Evolutionary conservation across 2,329 filamentous ascomycete species (phyloP).

Genomic region (Penicillium rolfsii): DNA sequence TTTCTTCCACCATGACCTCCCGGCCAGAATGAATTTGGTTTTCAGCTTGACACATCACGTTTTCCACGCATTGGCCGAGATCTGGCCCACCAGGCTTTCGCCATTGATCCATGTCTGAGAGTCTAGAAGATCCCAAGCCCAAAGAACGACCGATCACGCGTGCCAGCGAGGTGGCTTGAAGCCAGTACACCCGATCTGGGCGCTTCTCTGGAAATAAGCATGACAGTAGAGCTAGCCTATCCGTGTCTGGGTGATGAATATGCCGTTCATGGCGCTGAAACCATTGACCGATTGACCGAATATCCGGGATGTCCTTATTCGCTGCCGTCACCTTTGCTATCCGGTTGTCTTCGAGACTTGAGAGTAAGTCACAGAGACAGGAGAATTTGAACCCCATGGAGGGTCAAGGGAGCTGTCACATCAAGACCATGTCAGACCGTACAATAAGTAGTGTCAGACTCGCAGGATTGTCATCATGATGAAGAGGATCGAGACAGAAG

Average conservation of each 20-base stretch:
- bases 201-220: conserved; percentile 75
- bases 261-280: conserved; percentile 64
- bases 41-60: conserved; percentile 64
- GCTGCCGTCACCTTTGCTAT: conserved; percentile 38
- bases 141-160: conserved; percentile 70
- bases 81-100: conserved; percentile 64
- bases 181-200: conserved; percentile 75
- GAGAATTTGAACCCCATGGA: conserved; percentile 60
- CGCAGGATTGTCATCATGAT: neutral
- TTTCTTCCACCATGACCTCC: conserved; percentile 69
- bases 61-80: conserved; percentile 71
- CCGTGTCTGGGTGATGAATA: conserved; percentile 61
- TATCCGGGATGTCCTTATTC: conserved; percentile 38
- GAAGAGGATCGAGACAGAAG: neutral
- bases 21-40: conserved; percentile 41
- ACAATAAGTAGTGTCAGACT: neutral
- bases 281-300: conserved; percentile 65
- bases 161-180: conserved; percentile 65
- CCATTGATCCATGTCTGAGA: conserved; percentile 66
- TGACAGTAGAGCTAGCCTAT: conserved; percentile 69
- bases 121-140: conserved; percentile 65
- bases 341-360: conserved; percentile 62
- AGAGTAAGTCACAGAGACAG: conserved; percentile 74
- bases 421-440: neutral
- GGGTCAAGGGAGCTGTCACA: neutral